These are phyloP conservation scores for Helminthosporium solani DNA, from an alignment of 2,329 filamentous ascomycete genomes.

Conservation along the genomic window DNA sequence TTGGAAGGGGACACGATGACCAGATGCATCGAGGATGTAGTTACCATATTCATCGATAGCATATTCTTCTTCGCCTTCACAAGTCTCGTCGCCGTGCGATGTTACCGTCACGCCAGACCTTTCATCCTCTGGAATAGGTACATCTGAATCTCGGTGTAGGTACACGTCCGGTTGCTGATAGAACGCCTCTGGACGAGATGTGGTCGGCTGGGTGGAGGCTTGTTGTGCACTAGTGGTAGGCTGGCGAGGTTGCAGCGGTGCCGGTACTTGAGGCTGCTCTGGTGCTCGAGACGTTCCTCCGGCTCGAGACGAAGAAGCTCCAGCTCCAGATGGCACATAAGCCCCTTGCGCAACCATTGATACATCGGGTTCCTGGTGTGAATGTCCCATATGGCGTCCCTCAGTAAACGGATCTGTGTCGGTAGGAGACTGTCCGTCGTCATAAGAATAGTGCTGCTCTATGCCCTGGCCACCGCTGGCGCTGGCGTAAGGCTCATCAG, in stretches of 20 bases:
- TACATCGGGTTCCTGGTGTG: constrained; percentile 34
- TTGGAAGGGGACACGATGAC: constrained; percentile 39
- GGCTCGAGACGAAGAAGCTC: constrained; percentile 21
- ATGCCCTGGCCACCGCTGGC: constrained; percentile 36
- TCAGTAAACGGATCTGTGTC: constrained; percentile 65
- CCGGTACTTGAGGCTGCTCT: constrained; percentile 25
- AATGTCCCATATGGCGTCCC: constrained; percentile 20
- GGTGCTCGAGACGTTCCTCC: constrained; percentile 16
- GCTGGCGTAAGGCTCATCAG: constrained; percentile 34
- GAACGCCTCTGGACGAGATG: constrained; percentile 39
- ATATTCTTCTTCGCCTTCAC: constrained; percentile 42
- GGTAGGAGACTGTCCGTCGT: constrained; percentile 54
- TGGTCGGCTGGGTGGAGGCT: constrained; percentile 21
- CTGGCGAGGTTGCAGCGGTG: constrained; percentile 28
- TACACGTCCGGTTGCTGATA: constrained; percentile 43
- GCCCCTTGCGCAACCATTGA: constrained; percentile 36
- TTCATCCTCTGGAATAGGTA: constrained; percentile 34
- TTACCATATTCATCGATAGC: constrained; percentile 40
- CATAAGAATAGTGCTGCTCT: constrained; percentile 53
- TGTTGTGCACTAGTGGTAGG: constrained; percentile 24
- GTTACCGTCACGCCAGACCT: constrained; percentile 41
- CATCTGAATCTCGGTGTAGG: constrained; percentile 30
- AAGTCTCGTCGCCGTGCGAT: constrained; percentile 35
- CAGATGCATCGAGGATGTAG: constrained; percentile 38
- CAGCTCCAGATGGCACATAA: constrained; percentile 36